phyloP scores from a whole-genome alignment of 73 alveolate genomes.

The Effrenium voratum region DNA sequence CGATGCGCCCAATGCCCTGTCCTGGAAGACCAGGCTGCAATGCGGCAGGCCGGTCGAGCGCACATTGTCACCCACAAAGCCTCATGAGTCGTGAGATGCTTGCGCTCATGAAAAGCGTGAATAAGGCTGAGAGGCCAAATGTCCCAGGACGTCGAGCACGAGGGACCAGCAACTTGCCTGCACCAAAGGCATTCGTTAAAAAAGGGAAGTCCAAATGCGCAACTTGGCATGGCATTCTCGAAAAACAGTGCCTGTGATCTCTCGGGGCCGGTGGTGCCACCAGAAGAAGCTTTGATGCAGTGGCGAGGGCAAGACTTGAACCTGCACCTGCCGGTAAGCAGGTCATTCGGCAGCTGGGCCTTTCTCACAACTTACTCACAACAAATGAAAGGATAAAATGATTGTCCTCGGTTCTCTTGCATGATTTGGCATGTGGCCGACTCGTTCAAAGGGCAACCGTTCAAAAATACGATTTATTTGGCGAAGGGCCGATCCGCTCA shows the following conservation, averaged over 20 bases:
- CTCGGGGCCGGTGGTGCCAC: neutral
- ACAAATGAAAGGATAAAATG: too few relatives aligned
- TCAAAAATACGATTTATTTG: too few relatives aligned
- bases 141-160: slow-evolving; percentile 48
- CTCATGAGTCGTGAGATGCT: too few relatives aligned
- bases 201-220: neutral
- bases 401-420: too few relatives aligned
- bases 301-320: slow-evolving; percentile 36
- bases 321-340: neutral
- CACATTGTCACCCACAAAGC: slow-evolving; percentile 69
- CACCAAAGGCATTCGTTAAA: neutral
- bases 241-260: slow-evolving; percentile 11
- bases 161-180: slow-evolving; percentile 46
- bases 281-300: slow-evolving; percentile 30
- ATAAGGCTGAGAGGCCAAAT: neutral
- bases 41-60: slow-evolving; percentile 49
- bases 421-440: too few relatives aligned
- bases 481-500: too few relatives aligned
- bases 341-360: neutral
- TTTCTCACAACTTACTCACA: neutral
- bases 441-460: too few relatives aligned
- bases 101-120: too few relatives aligned
- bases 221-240: neutral
- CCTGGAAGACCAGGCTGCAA: slow-evolving; percentile 72
- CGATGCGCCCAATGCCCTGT: neutral